Evolutionary conservation across 2,329 filamentous ascomycete species (phyloP), one percentile per base, ranked within the genome.

Genomic region (Aspergillus pseudoglaucus): DNA sequence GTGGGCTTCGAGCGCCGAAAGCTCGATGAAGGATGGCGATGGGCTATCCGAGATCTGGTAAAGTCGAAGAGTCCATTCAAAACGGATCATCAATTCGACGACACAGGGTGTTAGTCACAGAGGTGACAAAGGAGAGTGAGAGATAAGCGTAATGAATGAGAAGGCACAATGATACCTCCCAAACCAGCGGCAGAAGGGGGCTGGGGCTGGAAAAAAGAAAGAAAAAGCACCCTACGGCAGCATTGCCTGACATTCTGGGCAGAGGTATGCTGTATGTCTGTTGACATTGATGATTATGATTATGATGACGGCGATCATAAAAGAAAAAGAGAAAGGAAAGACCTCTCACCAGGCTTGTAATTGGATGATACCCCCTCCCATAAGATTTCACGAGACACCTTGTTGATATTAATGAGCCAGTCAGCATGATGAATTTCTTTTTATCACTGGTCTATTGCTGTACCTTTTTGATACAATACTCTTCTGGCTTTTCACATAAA

Each of bases 21-120:
- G 46, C 57, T 66, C 38, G 73, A 74, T 51, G 69, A 77, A 58
- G 78, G 78, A 46, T 90, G 87, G 88, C 80, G 85, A 68, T 94
- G 89, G 90, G 82, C 82, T 43, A 86, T 81, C 47, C 69, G 76
- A 48, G 70, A 75, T 52, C 59, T 77, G 52, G 73, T 73, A 47
- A 58, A 59, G 33, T 55, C 59, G 32, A 59, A 64, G 46, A 56
- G 53, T 27, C 45, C 46, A 42, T 45, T 53, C 42, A 47, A 49
- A 33, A 48, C 53, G 47, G 50, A 39, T 35, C 38, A 39, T 35
- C 38, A 35, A 20, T 47, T 45, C 43, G 14, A 42, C 33, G 30
- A 46, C 22, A 35, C 27, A 38, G 33, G 33, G 38, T 3, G 37
- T 27, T 42, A n/a, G 7, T 8, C 6, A n/a, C 6, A 22, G 2